These are phyloP conservation scores for Colletotrichum navitas DNA, from an alignment of 2,329 filamentous ascomycete species.

Conservation along the genomic window DNA sequence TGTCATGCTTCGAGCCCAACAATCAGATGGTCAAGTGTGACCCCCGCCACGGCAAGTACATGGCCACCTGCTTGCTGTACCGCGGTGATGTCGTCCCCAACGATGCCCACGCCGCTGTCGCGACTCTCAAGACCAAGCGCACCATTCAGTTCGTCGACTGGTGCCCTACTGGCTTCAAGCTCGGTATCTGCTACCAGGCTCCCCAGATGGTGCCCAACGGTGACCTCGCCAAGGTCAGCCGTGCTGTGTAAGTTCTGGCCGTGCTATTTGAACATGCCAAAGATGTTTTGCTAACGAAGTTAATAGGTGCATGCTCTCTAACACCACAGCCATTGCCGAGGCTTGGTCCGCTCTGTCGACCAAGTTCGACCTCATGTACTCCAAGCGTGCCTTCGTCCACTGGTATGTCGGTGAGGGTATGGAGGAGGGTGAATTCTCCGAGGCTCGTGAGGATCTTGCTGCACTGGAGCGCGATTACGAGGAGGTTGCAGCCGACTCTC, in stretches of 20 bases:
- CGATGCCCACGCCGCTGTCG: conserved; percentile 92
- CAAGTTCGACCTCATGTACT: conserved; percentile 99
- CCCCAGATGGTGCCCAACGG: conserved; percentile 96
- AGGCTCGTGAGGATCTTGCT: conserved; percentile 98
- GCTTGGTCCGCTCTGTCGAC: conserved; percentile 95
- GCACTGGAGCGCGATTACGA: conserved; percentile 99
- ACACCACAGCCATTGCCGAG: conserved; percentile 98
- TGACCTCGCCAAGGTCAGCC: conserved; percentile 97
- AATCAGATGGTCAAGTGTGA: conserved; percentile 99
- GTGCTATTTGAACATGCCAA: neutral
- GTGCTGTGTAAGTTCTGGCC: conserved; percentile 86
- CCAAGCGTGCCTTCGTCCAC: conserved; percentile 99
- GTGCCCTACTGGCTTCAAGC: conserved; percentile 99
- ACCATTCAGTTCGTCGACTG: conserved; percentile 99
- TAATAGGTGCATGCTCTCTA: conserved; percentile 92
- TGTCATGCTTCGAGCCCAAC: conserved; percentile 99
- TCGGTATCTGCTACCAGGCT: conserved; percentile 99
- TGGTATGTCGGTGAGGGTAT: conserved; percentile 99
- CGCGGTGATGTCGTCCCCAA: conserved; percentile 98
- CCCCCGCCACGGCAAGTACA: conserved; percentile 99
- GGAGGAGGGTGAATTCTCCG: conserved; percentile 99
- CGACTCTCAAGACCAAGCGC: conserved; percentile 98
- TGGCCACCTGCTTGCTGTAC: conserved; percentile 98
- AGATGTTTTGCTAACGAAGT: conserved; percentile 5
- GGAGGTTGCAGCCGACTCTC: conserved; percentile 95